phyloP scores from a whole-genome alignment of 768 basidiomycete species.

The Rhodotorula taiwanensis region DNA sequence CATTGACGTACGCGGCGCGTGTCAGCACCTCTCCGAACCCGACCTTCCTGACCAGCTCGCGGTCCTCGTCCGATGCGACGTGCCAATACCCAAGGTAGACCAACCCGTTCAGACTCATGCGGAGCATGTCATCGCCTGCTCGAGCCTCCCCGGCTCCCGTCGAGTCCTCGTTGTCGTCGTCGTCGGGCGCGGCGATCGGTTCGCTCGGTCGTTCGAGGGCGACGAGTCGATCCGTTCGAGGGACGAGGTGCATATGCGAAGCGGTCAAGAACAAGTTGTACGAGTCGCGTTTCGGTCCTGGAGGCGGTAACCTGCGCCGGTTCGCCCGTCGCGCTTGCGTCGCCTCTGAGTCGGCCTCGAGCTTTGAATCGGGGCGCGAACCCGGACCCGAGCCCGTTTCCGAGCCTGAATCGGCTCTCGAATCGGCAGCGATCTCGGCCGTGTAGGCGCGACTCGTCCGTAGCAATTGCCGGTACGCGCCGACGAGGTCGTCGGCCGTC shows the following conservation, averaged over 20 bases:
- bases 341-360: background rate
- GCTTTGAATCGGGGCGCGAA: too few species aligned
- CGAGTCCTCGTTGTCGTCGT: conserved; percentile 1
- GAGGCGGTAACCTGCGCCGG: background rate
- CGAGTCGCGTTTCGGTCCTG: conserved; percentile 8
- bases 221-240: conserved; percentile 4
- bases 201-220: background rate
- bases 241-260: conserved; percentile 9
- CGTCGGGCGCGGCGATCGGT: background rate
- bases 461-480: conserved; percentile 7
- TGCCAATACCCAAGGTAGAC: conserved; percentile 10
- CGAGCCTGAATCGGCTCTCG: too few species aligned
- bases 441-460: too few species aligned
- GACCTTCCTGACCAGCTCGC: background rate
- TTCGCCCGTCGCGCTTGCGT: too few species aligned
- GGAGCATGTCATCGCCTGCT: too few species aligned
- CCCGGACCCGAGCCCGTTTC: too few species aligned
- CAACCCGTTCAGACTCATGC: conserved; percentile 20
- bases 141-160: too few species aligned
- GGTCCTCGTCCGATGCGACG: conserved; percentile 4
- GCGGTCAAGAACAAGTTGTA: conserved; percentile 30
- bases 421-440: too few species aligned
- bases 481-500: background rate
- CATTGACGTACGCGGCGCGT: conserved; percentile 14
- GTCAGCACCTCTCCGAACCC: conserved; percentile 2